Evolutionary conservation across 2,329 filamentous ascomycete genomes (phyloP).

Genomic region (Nannizzia gypsea): DNA sequence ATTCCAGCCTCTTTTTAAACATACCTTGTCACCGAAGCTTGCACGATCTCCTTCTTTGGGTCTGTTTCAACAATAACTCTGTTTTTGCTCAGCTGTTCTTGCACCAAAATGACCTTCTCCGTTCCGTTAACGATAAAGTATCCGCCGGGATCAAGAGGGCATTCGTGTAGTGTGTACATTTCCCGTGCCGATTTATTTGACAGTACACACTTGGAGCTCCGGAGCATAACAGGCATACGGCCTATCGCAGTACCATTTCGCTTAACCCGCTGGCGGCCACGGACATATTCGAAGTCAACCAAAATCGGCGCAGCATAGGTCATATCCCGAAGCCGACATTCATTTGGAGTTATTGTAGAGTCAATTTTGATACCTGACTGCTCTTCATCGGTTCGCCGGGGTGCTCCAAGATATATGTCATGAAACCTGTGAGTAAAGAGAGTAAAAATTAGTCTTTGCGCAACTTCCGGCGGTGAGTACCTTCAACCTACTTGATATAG

Average conservation of each 20-base stretch:
- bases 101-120: slow-evolving; percentile 96
- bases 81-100: slow-evolving; percentile 98
- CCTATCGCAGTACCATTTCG: slow-evolving; percentile 68
- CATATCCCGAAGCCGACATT: slow-evolving; percentile 90
- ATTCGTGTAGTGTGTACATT: slow-evolving; percentile 91
- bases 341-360: slow-evolving; percentile 70
- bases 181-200: slow-evolving; percentile 70
- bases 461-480: background rate
- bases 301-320: slow-evolving; percentile 94
- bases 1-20: background rate
- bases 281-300: slow-evolving; percentile 81
- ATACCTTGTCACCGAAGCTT: slow-evolving; percentile 74
- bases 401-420: slow-evolving; percentile 75
- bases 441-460: background rate
- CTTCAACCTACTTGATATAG: slow-evolving; percentile 55
- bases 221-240: slow-evolving; percentile 90
- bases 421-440: slow-evolving; percentile 45
- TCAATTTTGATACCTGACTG: slow-evolving; percentile 47
- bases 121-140: slow-evolving; percentile 98
- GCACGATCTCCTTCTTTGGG: slow-evolving; percentile 82
- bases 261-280: slow-evolving; percentile 65
- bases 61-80: slow-evolving; percentile 93
- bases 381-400: slow-evolving; percentile 65
- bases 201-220: slow-evolving; percentile 85
- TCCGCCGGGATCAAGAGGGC: slow-evolving; percentile 86